These are phyloP conservation scores for Macadamia integrifolia DNA, from an alignment of 164 flowering plant genomes.

Conservation along the genomic window DNA sequence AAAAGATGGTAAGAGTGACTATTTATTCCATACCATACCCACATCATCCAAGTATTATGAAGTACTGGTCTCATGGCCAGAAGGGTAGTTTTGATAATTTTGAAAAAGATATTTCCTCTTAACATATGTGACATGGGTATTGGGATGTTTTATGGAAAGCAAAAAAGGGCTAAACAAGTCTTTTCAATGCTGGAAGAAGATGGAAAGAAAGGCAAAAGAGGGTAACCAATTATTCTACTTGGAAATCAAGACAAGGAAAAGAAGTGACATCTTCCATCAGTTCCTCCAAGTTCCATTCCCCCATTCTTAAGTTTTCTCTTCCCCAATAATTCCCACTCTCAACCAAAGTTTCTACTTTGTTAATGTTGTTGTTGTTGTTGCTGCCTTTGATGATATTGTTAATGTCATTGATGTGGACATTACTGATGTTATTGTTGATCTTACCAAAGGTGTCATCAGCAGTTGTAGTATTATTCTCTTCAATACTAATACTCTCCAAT, in stretches of 20 bases:
- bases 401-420: slow-evolving; percentile 16
- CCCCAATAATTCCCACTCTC: slow-evolving; percentile 42
- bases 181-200: too few relatives aligned
- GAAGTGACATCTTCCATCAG: slow-evolving; percentile 67
- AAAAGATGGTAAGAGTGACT: background rate
- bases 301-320: slow-evolving; percentile 53
- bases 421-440: background rate
- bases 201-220: background rate
- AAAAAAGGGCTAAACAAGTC: background rate
- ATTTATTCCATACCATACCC: slow-evolving; percentile 3
- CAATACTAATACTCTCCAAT: slow-evolving; percentile 38
- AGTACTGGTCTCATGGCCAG: too few relatives aligned
- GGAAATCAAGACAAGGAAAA: slow-evolving; percentile 65
- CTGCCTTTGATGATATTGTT: too few relatives aligned
- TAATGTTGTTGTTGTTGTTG: slow-evolving; percentile 15
- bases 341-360: slow-evolving; percentile 21
- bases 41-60: background rate
- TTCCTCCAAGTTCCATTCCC: slow-evolving; percentile 82
- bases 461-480: slow-evolving; percentile 19
- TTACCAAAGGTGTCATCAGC: slow-evolving; percentile 12
- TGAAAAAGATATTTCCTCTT: too few relatives aligned
- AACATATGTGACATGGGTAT: slow-evolving; percentile 1
- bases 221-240: slow-evolving; percentile 23
- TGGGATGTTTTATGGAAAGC: background rate
- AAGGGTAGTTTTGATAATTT: too few relatives aligned